Evolutionary conservation across 2,329 filamentous ascomycete species (phyloP), one percentile per base, ranked within the genome.

Genomic region (Arthrocladium fulminans): DNA sequence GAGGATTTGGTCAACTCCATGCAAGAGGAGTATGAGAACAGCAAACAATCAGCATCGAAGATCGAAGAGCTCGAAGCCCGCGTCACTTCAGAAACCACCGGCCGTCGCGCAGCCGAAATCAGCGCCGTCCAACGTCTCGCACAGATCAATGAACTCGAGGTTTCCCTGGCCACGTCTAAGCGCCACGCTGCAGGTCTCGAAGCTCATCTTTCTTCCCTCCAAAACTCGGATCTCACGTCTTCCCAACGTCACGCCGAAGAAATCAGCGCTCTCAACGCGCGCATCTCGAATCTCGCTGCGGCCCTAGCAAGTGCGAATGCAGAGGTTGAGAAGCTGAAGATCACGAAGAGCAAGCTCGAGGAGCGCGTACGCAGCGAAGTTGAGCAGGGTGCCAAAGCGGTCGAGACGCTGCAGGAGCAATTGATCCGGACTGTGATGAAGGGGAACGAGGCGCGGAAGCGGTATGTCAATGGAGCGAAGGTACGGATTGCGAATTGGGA

Each of bases 401-500:
- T 63, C 27, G 63, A 69, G 41, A 60, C 60, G 1, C 63, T 71
- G 50, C 64, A 63, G 39, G 54, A 60, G 3, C 66, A 69, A 48
- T 59, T 65, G n/a, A 65, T 65, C 19, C 59, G 58, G 34, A 62
- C 41, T 10, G 39, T 52, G 19, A 48, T 54, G 25, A 57, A 59
- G 27, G 47, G 63, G n/a, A 55, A 53, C 15, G 62, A 59, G 43
- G 55, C 55, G 17, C 47, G 51, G 19, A 59, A 59, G 50, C 52
- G 51, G 17, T 57, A 62, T 42, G 50, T 59, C 12, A 54, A 60
- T 19, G 55, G 54, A 10, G 54, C 54, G 2, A 69, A 67, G 44
- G 65, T 66, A 12, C 63, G 66, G 17, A 55, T 60, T 6, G 67
- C 67, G 15, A 70, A 70, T 40, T 66, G 64, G 63, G 59, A 67